These are phyloP conservation scores for Niebla homalea DNA, from an alignment of 495 filamentous ascomycete genomes.

Conservation along the genomic window DNA sequence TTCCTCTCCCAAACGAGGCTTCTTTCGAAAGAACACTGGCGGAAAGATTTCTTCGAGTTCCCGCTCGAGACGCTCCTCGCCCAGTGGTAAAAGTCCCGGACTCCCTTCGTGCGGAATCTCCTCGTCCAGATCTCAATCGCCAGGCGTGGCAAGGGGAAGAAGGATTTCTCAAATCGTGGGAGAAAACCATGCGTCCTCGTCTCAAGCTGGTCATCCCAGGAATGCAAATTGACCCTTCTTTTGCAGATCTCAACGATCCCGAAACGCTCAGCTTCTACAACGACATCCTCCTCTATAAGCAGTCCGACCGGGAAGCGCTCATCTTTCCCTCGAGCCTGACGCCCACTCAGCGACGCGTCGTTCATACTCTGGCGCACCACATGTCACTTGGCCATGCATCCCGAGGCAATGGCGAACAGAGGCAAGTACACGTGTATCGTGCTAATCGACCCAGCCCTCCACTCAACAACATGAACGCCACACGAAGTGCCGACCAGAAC, in stretches of 20 bases:
- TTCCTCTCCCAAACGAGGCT: background rate
- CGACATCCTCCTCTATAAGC: slow-evolving; percentile 78
- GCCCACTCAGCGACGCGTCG: slow-evolving; percentile 69
- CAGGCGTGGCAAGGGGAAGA: too few species aligned
- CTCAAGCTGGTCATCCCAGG: slow-evolving; percentile 18
- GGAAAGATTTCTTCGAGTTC: too few species aligned
- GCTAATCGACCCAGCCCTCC: slow-evolving; percentile 50
- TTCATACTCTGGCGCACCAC: slow-evolving; percentile 90
- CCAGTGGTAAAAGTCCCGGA: too few species aligned
- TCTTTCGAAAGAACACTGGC: too few species aligned
- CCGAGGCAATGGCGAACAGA: slow-evolving; percentile 69
- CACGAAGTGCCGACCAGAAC: slow-evolving; percentile 57
- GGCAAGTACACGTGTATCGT: slow-evolving; percentile 81
- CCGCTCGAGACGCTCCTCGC: too few species aligned
- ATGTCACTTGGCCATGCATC: slow-evolving; percentile 85
- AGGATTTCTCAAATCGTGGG: background rate
- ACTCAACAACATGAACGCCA: slow-evolving; percentile 42
- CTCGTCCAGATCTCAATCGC: too few species aligned
- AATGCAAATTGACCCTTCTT: slow-evolving; percentile 20
- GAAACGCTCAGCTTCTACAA: slow-evolving; percentile 77
- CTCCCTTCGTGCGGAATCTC: background rate
- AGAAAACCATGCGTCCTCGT: slow-evolving; percentile 5
- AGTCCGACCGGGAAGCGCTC: slow-evolving; percentile 57
- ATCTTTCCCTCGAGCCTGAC: slow-evolving; percentile 71
- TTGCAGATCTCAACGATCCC: slow-evolving; percentile 86